Evolutionary conservation across 1,284 basidiomycete species (phyloP), one percentile per base, ranked within the genome.

Genomic region (Neolentinus lepideus): DNA sequence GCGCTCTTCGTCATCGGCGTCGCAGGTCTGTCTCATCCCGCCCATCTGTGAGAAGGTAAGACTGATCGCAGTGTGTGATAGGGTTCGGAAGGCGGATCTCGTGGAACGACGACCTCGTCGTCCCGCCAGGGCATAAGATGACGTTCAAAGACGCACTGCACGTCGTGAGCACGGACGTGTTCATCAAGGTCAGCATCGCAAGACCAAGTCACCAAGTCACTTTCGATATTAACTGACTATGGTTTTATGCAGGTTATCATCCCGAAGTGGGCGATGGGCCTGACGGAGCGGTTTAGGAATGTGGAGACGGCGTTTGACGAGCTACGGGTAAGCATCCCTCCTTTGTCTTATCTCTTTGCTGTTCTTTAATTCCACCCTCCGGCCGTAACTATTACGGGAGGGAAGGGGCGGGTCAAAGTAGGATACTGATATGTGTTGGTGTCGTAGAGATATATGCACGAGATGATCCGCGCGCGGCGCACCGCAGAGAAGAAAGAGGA

Each of bases 81-180:
- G n/a, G n/a, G 21, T 85, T 84, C 61, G 82, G 82, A 1, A 72
- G 73, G 25, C 69, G 66, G 47, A 75, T 82, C 25, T 71, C 75
- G 1, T 84, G 79, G 81, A 67, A 69, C 46, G 76, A 79, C 51
- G 76, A 78, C 35, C 59, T 62, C 2, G 56, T 59, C 3, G 60
- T 73, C 24, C 75, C 79, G 1, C 57, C 66, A 0, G 78, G 78
- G 0, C 79, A 85, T 63, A 60, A 66, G 33, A 71, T 85, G 67
- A 72, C 79, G 2, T 85, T 84, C 71, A 81, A 79, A 63, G 74
- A 79, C 35, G 75, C 82, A 6, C 69, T 84, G 35, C 74, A 77
- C 52, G 69, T 68, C 16, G 76, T 83, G 4, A 72, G 77, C 4
- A 68, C 66, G 2, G 69, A 75, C 38, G 65, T 81, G 4, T 66